A percentile compares a stretch with the other conserved stretches of the same genome.
phyloP scores from a whole-genome alignment of 1,139 yeast species.

The Nakaseomyces sp. region DNA sequence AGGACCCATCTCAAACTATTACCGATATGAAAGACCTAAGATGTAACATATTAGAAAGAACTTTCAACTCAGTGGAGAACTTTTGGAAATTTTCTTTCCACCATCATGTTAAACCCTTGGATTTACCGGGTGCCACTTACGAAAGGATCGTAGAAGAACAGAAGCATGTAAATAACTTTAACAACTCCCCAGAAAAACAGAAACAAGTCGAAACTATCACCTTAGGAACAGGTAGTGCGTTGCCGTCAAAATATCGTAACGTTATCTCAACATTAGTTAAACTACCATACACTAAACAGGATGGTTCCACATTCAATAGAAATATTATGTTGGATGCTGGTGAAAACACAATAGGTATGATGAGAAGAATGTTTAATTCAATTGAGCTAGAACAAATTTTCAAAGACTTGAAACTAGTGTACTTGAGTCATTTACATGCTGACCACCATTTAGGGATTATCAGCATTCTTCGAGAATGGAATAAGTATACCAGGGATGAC shows the following conservation, averaged over 20 bases:
- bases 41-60: slow-evolving; percentile 5
- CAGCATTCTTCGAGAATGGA: slow-evolving; percentile 65
- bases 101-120: slow-evolving; percentile 34
- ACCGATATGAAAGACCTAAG: slow-evolving; percentile 9
- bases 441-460: slow-evolving; percentile 90
- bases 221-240: slow-evolving; percentile 89
- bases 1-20: slow-evolving; percentile 9
- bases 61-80: slow-evolving; percentile 4
- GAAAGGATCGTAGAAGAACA: slow-evolving; percentile 16
- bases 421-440: slow-evolving; percentile 88
- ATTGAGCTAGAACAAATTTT: slow-evolving; percentile 34
- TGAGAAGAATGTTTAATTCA: slow-evolving; percentile 54
- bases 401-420: slow-evolving; percentile 53
- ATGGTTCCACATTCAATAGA: slow-evolving; percentile 34
- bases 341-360: slow-evolving; percentile 76
- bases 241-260: slow-evolving; percentile 78
- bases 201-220: slow-evolving; percentile 65
- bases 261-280: slow-evolving; percentile 73
- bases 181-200: slow-evolving; percentile 15
- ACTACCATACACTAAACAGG: slow-evolving; percentile 40
- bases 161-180: slow-evolving; percentile 20
- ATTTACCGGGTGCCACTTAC: slow-evolving; percentile 13
- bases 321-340: slow-evolving; percentile 78
- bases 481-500: slow-evolving; percentile 31
- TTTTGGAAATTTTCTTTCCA: slow-evolving; percentile 41